Base-by-base conservation (phyloP, 2,329 filamentous ascomycete species). In the Fusarium stilboides region DNA sequence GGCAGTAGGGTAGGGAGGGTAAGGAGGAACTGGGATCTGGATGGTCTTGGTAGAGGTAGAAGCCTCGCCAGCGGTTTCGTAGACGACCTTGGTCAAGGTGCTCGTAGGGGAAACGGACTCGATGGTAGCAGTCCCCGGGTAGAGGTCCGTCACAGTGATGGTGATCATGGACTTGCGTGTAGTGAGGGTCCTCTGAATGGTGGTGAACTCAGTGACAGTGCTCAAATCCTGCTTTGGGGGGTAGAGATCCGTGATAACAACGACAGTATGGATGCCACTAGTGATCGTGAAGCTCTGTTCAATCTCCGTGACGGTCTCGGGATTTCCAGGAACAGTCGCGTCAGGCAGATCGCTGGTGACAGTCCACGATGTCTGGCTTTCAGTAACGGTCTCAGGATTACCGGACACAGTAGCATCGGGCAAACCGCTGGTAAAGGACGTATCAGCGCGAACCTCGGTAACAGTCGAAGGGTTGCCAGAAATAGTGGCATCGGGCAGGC, bases 1-100 rank as follows among this genome's bases (percentile, higher is more conserved):
- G 56, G 68, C 69, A 43, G 70, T 70, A 51, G 76, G 65, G 67
- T 76, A 77, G 10, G 71, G 75, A 45, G 71, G 67, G 62, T 75
- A 76, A 14, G 69, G 74, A 34, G 71, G 62, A 4, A 68, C 49
- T 4, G 71, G 67, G 22, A 78, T 70, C 57, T 73, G 74, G 60
- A 80, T 71, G 15, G 77, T 80, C n/a, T 74, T 77, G 58, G 77
- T 78, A 26, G 74, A 73, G 24, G 76, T 75, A 12, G 68, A 64
- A 8, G 74, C 64, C 33, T 72, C 59, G 20, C 75, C 76, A 34
- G 46, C 65, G n/a, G 77, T 79, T 47, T 74, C 69, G 34, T 79
- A 81, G 54, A 78, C 69, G 28, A 76, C 71, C 52, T 74, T 47
- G 19, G 78, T 80, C 62, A 74, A 62, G 17, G 75, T 80, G 62